Percentiles rank a stretch among this genome's conserved stretches.
Evolutionary conservation across 352 stramenopile species (phyloP).

Genomic region (Phytopythium vexans): DNA sequence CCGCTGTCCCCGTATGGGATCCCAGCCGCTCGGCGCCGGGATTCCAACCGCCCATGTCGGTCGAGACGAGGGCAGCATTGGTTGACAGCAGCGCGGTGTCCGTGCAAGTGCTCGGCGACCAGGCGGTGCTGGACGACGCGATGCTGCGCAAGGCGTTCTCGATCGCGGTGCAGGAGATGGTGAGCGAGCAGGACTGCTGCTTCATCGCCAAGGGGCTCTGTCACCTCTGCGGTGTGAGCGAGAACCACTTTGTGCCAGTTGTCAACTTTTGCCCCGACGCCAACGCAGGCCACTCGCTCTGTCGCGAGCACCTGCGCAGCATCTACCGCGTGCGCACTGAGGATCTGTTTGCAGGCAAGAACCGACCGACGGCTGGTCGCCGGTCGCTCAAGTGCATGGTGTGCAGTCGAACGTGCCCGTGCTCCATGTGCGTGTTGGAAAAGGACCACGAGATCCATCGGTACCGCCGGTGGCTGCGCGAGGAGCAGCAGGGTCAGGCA

Average conservation of each 20-base stretch:
- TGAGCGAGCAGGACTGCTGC: slow-evolving; percentile 56
- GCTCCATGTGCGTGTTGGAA: slow-evolving; percentile 40
- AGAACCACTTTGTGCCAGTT: slow-evolving; percentile 52
- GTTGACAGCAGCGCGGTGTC: no score
- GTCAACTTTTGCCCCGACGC: slow-evolving; percentile 77
- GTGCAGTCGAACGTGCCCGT: slow-evolving; percentile 57
- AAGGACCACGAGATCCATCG: slow-evolving; percentile 28
- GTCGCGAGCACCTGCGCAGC: slow-evolving; percentile 68
- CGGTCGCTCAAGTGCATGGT: slow-evolving; percentile 60
- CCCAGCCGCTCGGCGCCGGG: no score
- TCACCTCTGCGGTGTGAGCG: slow-evolving; percentile 53
- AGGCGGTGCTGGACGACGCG: slow-evolving; percentile 33
- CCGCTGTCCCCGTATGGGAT: no score
- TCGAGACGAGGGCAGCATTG: no score
- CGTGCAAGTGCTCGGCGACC: slow-evolving; percentile 22
- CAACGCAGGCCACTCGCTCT: slow-evolving; percentile 64
- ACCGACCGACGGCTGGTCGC: slow-evolving; percentile 61
- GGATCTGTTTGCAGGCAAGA: slow-evolving; percentile 70
- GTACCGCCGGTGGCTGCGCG: slow-evolving; percentile 29
- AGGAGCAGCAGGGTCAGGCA: not conserved
- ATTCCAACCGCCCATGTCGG: no score
- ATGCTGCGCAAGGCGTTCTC: slow-evolving; percentile 41
- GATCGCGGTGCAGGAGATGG: slow-evolving; percentile 54
- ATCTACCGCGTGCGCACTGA: slow-evolving; percentile 68
- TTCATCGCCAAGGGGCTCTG: slow-evolving; percentile 73